phyloP scores from a whole-genome alignment of 805 yeast species.

The Ogataea naganishii region DNA sequence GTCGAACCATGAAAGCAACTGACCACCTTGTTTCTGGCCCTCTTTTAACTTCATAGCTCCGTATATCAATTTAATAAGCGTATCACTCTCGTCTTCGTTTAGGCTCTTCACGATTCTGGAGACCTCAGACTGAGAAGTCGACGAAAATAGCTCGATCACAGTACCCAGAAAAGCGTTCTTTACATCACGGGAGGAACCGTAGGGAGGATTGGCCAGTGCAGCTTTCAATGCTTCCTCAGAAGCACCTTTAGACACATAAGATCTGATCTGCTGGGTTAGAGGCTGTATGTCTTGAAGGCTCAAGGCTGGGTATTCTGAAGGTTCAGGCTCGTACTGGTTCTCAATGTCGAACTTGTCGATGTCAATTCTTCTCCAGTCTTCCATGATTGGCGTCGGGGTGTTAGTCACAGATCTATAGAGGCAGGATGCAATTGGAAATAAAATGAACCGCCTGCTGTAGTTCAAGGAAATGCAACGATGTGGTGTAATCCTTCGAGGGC shows the following conservation, averaged over 20 bases:
- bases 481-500: no score
- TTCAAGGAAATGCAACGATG: no score
- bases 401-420: no score
- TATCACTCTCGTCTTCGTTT: slow-evolving; percentile 59
- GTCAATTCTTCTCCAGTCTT: slow-evolving; percentile 91
- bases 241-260: slow-evolving; percentile 63
- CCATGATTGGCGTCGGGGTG: no score
- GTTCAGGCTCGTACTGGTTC: slow-evolving; percentile 28
- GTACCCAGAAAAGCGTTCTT: slow-evolving; percentile 43
- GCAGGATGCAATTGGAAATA: no score
- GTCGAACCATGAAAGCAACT: slow-evolving; percentile 85
- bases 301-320: slow-evolving; percentile 29
- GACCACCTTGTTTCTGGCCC: slow-evolving; percentile 82
- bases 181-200: slow-evolving; percentile 56
- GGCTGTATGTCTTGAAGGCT: slow-evolving; percentile 45
- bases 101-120: slow-evolving; percentile 50
- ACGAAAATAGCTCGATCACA: slow-evolving; percentile 65
- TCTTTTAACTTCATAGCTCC: slow-evolving; percentile 72
- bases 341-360: slow-evolving; percentile 89
- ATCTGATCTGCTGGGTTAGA: slow-evolving; percentile 49
- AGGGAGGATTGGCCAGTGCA: slow-evolving; percentile 71
- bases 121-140: slow-evolving; percentile 62
- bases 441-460: no score
- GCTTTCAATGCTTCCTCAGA: slow-evolving; percentile 55
- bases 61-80: slow-evolving; percentile 75